Percentiles rank a stretch among this genome's conserved stretches.
phyloP scores from a whole-genome alignment of 2,329 filamentous ascomycete genomes.

The Graphium sp. region DNA sequence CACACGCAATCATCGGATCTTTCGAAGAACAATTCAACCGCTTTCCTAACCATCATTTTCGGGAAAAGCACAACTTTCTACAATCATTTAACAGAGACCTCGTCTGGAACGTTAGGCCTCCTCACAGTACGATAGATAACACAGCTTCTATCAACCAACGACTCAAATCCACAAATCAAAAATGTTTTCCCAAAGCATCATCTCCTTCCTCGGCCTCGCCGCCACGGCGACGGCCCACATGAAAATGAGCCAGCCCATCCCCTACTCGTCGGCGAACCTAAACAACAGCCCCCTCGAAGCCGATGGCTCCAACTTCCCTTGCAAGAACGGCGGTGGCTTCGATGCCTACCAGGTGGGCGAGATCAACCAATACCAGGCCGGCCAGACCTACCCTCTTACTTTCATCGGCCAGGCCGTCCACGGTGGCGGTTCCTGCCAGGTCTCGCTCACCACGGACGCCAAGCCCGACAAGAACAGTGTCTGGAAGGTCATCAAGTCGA shows the following conservation, averaged over 20 bases:
- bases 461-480: constrained; percentile 46
- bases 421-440: constrained; percentile 83
- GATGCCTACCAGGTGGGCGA: constrained; percentile 24
- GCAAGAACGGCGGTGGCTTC: constrained; percentile 42
- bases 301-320: constrained; percentile 59
- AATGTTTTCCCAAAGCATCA: constrained; percentile 31
- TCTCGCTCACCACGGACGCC: constrained; percentile 68
- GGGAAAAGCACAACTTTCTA: constrained; percentile 2
- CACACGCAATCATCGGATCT: no score
- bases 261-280: constrained; percentile 27
- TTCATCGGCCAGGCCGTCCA: constrained; percentile 65
- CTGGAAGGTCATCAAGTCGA: constrained; percentile 84
- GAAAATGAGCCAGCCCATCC: constrained; percentile 50
- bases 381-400: constrained; percentile 26
- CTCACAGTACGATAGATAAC: constrained; percentile 6
- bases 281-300: constrained; percentile 47
- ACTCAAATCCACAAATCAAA: constrained; percentile 24
- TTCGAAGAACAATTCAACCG: no score
- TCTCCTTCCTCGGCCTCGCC: constrained; percentile 35
- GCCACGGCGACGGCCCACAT: constrained; percentile 57
- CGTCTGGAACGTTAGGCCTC: constrained; percentile 24
- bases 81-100: no score
- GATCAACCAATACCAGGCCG: constrained; percentile 38
- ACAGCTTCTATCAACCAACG: constrained; percentile 8
- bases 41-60: no score